Evolutionary conservation across 805 yeast genomes (phyloP).

Genomic region (Trichomonascus vanleenenianus): DNA sequence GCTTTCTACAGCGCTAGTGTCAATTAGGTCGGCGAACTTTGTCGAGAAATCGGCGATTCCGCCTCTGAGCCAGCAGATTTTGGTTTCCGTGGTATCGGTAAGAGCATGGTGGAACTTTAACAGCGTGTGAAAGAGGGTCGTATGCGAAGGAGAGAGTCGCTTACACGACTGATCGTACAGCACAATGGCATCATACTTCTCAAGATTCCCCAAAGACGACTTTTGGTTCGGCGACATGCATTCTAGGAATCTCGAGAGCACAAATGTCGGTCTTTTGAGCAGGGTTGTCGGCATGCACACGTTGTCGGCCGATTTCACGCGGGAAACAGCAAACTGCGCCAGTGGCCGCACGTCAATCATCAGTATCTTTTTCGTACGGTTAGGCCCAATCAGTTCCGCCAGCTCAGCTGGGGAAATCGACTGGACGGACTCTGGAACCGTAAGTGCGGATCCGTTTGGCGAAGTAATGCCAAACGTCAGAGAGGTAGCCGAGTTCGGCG

Average conservation of each 20-base stretch:
- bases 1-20: not conserved
- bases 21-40: slow-evolving; percentile 8
- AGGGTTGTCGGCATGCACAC: slow-evolving; percentile 87
- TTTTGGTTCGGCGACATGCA: slow-evolving; percentile 30
- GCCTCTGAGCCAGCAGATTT: slow-evolving; percentile 22
- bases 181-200: slow-evolving; percentile 27
- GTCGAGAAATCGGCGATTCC: slow-evolving; percentile 12
- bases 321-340: slow-evolving; percentile 56
- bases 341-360: slow-evolving; percentile 76
- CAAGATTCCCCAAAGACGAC: slow-evolving; percentile 18
- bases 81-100: slow-evolving; percentile 13
- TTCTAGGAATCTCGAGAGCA: slow-evolving; percentile 35
- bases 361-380: not conserved
- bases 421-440: too few species aligned
- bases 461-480: too few species aligned
- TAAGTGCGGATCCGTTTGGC: too few species aligned
- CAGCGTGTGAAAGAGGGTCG: slow-evolving; percentile 21
- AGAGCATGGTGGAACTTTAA: slow-evolving; percentile 23
- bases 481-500: too few species aligned
- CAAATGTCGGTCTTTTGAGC: slow-evolving; percentile 65
- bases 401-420: not conserved
- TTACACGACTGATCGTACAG: slow-evolving; percentile 40
- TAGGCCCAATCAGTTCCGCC: not conserved
- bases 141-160: slow-evolving; percentile 11
- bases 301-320: slow-evolving; percentile 56